Percentiles rank a stretch among this genome's conserved stretches.
Conservation (phyloP, 1,284 basidiomycete species). For the Caloboletus firmus region DNA sequence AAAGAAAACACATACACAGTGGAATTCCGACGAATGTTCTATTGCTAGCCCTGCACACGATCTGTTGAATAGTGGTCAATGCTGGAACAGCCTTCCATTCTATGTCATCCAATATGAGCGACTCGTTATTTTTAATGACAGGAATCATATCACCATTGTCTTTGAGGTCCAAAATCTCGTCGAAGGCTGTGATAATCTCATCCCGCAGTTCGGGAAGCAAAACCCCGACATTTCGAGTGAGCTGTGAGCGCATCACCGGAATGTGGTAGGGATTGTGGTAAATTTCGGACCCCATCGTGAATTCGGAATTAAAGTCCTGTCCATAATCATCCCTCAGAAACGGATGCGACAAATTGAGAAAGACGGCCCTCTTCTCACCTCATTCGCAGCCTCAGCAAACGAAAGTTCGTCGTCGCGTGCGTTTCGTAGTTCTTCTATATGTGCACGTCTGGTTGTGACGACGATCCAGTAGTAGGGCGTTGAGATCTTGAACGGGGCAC, state of each 20-base stretch:
- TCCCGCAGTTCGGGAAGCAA: constrained; percentile 33
- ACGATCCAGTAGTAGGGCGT: constrained; percentile 41
- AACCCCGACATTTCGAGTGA: constrained; percentile 32
- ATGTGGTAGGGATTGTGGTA: constrained; percentile 29
- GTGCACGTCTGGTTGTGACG: constrained; percentile 35
- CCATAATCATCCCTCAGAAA: not conserved
- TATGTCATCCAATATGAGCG: not conserved
- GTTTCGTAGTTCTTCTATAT: constrained; percentile 43
- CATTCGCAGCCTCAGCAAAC: constrained; percentile 32
- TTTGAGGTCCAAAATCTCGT: constrained; percentile 20
- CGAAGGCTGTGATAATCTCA: constrained; percentile 33
- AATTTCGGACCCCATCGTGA: constrained; percentile 27
- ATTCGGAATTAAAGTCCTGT: constrained; percentile 24
- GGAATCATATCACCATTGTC: constrained; percentile 19
- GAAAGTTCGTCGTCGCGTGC: constrained; percentile 42
- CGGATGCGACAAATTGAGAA: fast-evolving
- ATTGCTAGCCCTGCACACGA: constrained; percentile 37
- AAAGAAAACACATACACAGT: constrained; percentile 28
- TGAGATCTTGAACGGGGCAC: constrained; percentile 42
- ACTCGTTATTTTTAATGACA: not conserved
- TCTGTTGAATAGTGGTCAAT: constrained; percentile 18
- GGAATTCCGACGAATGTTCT: constrained; percentile 42
- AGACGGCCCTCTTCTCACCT: constrained; percentile 30
- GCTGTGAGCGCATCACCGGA: constrained; percentile 23
- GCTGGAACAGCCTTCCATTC: constrained; percentile 30